phyloP scores from a whole-genome alignment of 2,329 filamentous ascomycete species.

The Emergomyces africanus region DNA sequence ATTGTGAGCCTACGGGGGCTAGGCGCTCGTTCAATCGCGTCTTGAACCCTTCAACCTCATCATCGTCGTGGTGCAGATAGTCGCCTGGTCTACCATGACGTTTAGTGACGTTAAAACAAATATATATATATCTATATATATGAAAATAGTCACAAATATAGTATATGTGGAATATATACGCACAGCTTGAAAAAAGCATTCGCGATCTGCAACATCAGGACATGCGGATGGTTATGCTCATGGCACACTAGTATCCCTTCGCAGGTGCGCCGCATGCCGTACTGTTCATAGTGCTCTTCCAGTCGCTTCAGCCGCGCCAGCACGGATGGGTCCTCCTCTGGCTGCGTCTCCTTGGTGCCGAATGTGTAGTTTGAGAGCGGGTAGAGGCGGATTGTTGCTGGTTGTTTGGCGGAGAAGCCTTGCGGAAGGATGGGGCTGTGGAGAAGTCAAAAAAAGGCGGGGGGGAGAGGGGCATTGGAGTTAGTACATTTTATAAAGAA shows the following conservation, averaged over 20 bases:
- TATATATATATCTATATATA: too few species aligned
- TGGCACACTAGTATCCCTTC: constrained; percentile 97
- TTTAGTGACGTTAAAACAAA: too few species aligned
- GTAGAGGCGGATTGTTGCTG: constrained; percentile 77
- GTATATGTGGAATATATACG: constrained; percentile 11
- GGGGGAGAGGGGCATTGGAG: constrained; percentile 5
- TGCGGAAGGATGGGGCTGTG: constrained; percentile 64
- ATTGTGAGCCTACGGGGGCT: constrained; percentile 74
- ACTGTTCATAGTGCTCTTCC: constrained; percentile 83
- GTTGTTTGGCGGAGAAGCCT: constrained; percentile 79
- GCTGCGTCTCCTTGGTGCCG: constrained; percentile 94
- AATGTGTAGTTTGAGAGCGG: constrained; percentile 98
- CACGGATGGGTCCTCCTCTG: constrained; percentile 93
- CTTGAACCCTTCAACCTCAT: constrained; percentile 94
- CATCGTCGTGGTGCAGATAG: constrained; percentile 74
- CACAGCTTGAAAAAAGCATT: constrained; percentile 98
- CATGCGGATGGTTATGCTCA: constrained; percentile 97
- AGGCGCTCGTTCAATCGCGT: constrained; percentile 80
- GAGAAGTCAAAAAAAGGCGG: too few species aligned
- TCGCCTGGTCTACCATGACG: constrained; percentile 58
- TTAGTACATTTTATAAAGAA: constrained; percentile 2
- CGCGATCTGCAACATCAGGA: constrained; percentile 97
- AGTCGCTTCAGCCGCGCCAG: constrained; percentile 82
- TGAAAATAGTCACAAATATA: too few species aligned
- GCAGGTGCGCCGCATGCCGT: constrained; percentile 95